Evolutionary conservation across 1,284 basidiomycete species (phyloP).

Genomic region (Abortiporus biennis): DNA sequence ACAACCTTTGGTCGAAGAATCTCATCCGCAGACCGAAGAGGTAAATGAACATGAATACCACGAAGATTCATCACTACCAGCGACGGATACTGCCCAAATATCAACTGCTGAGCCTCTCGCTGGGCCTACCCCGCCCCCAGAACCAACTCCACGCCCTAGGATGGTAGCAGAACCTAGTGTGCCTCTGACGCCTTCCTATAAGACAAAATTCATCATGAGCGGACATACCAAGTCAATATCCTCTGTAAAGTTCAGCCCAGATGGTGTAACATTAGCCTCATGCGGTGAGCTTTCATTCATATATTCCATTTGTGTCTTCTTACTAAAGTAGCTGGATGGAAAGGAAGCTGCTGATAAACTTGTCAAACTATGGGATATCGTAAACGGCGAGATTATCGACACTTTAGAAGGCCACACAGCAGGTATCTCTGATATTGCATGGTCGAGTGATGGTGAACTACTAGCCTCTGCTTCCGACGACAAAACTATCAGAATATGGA

Average conservation of each 20-base stretch:
- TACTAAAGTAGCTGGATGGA: conserved; percentile 16
- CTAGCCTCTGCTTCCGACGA: conserved; percentile 91
- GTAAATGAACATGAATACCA: not conserved
- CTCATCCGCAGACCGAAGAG: not conserved
- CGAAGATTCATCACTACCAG: not conserved
- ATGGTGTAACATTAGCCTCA: conserved; percentile 69
- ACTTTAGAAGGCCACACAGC: conserved; percentile 69
- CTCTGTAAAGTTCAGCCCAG: conserved; percentile 74
- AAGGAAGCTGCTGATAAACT: conserved; percentile 74
- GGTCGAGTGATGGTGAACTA: conserved; percentile 77
- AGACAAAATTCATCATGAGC: conserved; percentile 49
- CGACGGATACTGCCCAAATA: not conserved
- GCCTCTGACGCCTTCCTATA: too few relatives aligned
- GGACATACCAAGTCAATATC: conserved; percentile 73
- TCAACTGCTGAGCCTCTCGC: not conserved
- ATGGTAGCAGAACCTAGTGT: too few relatives aligned
- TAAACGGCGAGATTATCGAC: conserved; percentile 63
- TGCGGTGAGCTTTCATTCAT: conserved; percentile 60
- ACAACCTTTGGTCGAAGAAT: too few relatives aligned
- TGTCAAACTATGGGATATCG: conserved; percentile 73
- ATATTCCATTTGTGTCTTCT: conserved; percentile 1
- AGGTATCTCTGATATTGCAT: conserved; percentile 86
- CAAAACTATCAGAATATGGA: conserved; percentile 80
- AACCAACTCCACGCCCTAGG: not conserved
- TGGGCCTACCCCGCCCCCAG: not conserved